Base-by-base conservation (phyloP, 2,329 filamentous ascomycete genomes). In the Calonectria henricotiae region DNA sequence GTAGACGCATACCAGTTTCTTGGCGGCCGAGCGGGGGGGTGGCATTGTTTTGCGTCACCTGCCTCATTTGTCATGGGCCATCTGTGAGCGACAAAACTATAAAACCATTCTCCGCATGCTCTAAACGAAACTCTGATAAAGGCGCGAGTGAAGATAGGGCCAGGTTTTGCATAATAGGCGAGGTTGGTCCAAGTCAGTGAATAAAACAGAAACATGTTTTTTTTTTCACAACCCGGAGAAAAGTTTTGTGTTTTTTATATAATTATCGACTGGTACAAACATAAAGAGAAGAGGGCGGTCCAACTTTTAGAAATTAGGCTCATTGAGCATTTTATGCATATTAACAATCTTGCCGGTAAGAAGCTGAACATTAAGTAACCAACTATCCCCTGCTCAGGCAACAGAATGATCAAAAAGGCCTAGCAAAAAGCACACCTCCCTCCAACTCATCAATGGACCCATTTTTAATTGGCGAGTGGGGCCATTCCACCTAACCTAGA, bases 1-100 rank as follows among this genome's bases (percentile, higher is more conserved):
- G 44, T 60, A 46, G 65, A 60, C 66, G 72, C 72, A 71, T 58
- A 15, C 20, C 20, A 15, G 25, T 23, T 20, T 27, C 51, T 58
- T 58, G 51, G 51, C 51, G 13, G 32, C n/a, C 32, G 35, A 13
- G 51, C 51, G 51, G 51, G 46, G 51, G 51, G 39, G 32, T 23
- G 25, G 25, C 20, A 39, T 4, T 39, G 32, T 37, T 58, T 15
- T 58, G 32, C 51, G 51, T 39, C 51, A 58, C 51, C 51, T 58
- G 51, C 51, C 51, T 58, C 51, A 58, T 58, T 25, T 17, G 51
- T 58, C 32, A 11, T 58, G 32, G 51, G 13, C 20, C 51, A 20
- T 39, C 2, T 15, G 35, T 23, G n/a, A 17, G 51, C 20, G 13
- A 25, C 32, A 25, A 58, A 58, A 58, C 51, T 27, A 39, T 58